Base-by-base conservation (phyloP, 148 eudicot genomes). In the Vaccinium macrocarpon region DNA sequence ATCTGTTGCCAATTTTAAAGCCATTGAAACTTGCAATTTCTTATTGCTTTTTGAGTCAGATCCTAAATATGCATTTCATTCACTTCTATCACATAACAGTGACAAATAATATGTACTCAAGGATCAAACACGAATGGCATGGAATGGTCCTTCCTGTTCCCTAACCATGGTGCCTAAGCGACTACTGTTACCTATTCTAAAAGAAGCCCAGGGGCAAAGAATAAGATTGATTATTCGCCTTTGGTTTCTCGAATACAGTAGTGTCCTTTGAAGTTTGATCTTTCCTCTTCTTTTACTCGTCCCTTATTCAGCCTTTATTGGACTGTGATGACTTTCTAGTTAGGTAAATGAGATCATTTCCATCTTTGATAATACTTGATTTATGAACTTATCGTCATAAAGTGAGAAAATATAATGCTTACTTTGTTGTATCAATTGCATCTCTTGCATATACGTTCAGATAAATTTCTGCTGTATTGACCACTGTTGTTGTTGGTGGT, bases 131-230 rank as follows among this genome's bases (percentile, higher is more conserved):
- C 11, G 71, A 25, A 64, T 64, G 23, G 32, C 32, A 62, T 5
- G 25, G 73, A 68, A 18, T 68, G 73, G 73, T 68, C 73, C 73
- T 68, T 27, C 73, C 73, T 5, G 73, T 68, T 68, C 73, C 73
- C 32, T 68, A 27, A 68, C 73, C 42, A 5, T 35, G 27, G 35
- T 6, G 12, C 32, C 70, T 25, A 19, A 23, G 72, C 72, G 27
- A 66, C 35, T 66, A 14, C 35, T 66, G 3, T 23, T 21, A 62
- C 72, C 35, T 11, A 3, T 25, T 66, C 25, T 66, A 4, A 66
- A 66, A 66, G 32, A 25, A 11, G 32, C 32, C 72, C 35, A 25
- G 15, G 35, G 35, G 35, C 25, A 59, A 11, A 25, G 70, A 64
- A 9, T 64, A 64, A 64, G 73, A 27, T 8, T 68, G 32, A 27